Percentiles rank a stretch among this genome's conserved stretches.
Evolutionary conservation across 495 filamentous ascomycete genomes (phyloP).

Genomic region (Tuber umbilicatum): DNA sequence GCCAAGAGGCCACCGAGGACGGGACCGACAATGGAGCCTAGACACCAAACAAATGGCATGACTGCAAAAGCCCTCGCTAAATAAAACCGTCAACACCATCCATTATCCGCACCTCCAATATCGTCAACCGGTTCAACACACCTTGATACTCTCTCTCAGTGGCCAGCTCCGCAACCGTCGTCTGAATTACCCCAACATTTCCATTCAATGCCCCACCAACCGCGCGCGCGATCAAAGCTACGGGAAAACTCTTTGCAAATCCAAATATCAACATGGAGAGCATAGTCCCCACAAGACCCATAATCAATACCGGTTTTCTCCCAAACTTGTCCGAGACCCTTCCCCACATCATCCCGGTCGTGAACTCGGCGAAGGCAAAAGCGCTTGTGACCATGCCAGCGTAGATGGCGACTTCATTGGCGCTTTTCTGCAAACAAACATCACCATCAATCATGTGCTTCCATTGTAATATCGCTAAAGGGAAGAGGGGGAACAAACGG

Average conservation of each 20-base stretch:
- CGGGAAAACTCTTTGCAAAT: constrained; percentile 74
- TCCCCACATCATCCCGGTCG: constrained; percentile 84
- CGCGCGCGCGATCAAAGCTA: constrained; percentile 79
- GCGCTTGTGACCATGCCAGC: constrained; percentile 94
- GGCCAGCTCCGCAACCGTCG: constrained; percentile 87
- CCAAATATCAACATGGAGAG: constrained; percentile 92
- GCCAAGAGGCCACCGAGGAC: constrained; percentile 84
- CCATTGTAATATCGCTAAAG: neutral
- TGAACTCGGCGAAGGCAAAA: constrained; percentile 93
- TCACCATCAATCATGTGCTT: constrained; percentile 2
- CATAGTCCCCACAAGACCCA: constrained; percentile 79
- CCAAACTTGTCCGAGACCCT: constrained; percentile 85
- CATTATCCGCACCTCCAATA: neutral
- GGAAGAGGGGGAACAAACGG: constrained; percentile 40
- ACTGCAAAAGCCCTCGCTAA: constrained; percentile 83
- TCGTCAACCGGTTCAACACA: constrained; percentile 44
- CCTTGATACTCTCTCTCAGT: constrained; percentile 86
- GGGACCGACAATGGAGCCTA: constrained; percentile 86
- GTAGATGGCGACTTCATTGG: constrained; percentile 78
- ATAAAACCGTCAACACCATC: constrained; percentile 6
- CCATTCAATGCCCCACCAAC: constrained; percentile 87
- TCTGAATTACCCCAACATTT: constrained; percentile 91
- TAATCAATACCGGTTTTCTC: constrained; percentile 84
- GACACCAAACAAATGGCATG: constrained; percentile 96
- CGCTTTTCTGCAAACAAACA: constrained; percentile 47